Percentiles rank a stretch among this genome's conserved stretches.
Conservation (phyloP, 768 basidiomycete species). For the Boletus sensibilis region DNA sequence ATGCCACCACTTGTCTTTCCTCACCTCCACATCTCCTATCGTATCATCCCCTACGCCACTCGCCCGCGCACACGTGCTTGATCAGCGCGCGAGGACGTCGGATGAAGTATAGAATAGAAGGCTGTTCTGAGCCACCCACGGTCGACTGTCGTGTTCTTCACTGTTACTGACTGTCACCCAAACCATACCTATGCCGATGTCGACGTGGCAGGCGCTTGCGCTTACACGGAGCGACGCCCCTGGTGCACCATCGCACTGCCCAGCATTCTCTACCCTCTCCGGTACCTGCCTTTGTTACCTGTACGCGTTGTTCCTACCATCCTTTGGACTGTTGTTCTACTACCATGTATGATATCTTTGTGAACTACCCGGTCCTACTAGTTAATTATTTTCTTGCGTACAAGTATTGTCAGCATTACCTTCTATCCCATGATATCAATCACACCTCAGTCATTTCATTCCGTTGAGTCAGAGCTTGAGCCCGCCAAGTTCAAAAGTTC, state of each 20-base stretch:
- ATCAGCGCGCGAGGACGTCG: background rate
- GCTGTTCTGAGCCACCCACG: background rate
- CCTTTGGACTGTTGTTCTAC: slow-evolving; percentile 8
- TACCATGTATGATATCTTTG: slow-evolving; percentile 18
- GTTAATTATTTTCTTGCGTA: slow-evolving; percentile 27
- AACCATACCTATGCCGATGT: slow-evolving; percentile 8
- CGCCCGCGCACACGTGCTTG: background rate
- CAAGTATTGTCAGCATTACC: slow-evolving; percentile 5
- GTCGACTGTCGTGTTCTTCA: background rate
- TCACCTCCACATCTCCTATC: slow-evolving; percentile 2
- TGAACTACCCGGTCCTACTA: slow-evolving; percentile 4
- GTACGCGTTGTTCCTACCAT: background rate
- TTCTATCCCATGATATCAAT: slow-evolving; percentile 7
- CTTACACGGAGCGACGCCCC: background rate
- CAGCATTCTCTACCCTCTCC: background rate
- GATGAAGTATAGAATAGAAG: slow-evolving; percentile 16
- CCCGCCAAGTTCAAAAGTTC: background rate
- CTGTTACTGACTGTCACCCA: background rate
- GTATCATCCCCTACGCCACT: slow-evolving; percentile 1
- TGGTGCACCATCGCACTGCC: background rate
- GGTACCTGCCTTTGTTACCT: background rate
- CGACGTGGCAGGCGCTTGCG: background rate
- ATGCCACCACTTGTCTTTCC: slow-evolving; percentile 1
- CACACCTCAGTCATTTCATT: background rate
- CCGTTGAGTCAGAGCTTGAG: background rate